phyloP scores from a whole-genome alignment of 2,329 filamentous ascomycete genomes.

The Graphilbum ipis-grandicollis region DNA sequence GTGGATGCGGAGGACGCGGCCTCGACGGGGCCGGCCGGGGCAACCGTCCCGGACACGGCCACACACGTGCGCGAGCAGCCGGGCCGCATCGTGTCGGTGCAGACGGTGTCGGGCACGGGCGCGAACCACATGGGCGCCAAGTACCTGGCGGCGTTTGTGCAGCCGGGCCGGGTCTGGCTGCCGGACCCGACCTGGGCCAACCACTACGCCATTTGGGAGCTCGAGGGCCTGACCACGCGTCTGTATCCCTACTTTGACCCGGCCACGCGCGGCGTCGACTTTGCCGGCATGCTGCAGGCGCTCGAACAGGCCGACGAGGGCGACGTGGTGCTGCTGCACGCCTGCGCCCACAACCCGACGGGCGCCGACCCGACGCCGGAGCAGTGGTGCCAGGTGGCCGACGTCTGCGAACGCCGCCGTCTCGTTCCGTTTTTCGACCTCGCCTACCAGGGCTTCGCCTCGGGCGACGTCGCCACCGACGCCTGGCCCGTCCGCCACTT shows the following conservation, averaged over 20 bases:
- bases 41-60: no score
- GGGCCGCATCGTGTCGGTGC: constrained; percentile 19
- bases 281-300: constrained; percentile 11
- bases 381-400: constrained; percentile 15
- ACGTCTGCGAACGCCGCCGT: constrained; percentile 8
- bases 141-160: constrained; percentile 12
- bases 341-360: constrained; percentile 20
- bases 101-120: constrained; percentile 21
- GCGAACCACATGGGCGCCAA: constrained; percentile 18
- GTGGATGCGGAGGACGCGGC: no score
- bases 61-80: no score
- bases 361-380: constrained; percentile 15
- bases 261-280: constrained; percentile 12
- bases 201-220: constrained; percentile 15
- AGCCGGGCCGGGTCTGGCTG: constrained; percentile 14
- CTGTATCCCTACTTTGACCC: constrained; percentile 16
- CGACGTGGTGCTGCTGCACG: constrained; percentile 19
- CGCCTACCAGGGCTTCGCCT: constrained; percentile 19
- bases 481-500: constrained; percentile 11
- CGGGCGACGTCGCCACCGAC: constrained; percentile 16
- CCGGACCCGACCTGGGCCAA: constrained; percentile 18
- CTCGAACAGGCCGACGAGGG: constrained; percentile 11
- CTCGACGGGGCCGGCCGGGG: no score
- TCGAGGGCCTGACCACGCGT: constrained; percentile 13
- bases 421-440: constrained; percentile 19